Base-by-base conservation (phyloP, 345 rosid species). In the Populus tremula region DNA sequence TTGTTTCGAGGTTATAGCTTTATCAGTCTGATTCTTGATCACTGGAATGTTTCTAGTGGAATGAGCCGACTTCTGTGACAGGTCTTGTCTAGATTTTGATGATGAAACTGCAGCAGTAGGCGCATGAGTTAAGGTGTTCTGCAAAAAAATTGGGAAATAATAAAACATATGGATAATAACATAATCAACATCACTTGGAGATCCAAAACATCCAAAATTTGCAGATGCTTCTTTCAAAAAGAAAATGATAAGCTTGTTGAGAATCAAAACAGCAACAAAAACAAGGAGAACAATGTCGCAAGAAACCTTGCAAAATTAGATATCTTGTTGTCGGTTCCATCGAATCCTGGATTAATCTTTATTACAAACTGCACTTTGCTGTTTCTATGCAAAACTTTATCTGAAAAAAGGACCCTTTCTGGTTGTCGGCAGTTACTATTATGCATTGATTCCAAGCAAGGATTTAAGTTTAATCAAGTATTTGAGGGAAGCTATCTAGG, bases 21-120 rank as follows among this genome's bases (percentile, higher is more conserved):
- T 87, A 64, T 79, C 86, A 39, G 80, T 80, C 75, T 82, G 88
- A 74, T 72, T 88, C 81, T 84, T 83, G 41, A 73, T 67, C 53
- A 36, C 62, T 59, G 81, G 81, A 81, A n/a, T 75, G 49, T 81
- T 82, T 84, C 85, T 74, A 72, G 85, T 77, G 29, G 89, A 74
- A 70, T 49, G 74, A 43, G 87, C 71, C 78, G 90, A 49, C 77
- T 76, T 89, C 63, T 75, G 87, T 17, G 74, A 74, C 74, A 81
- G 65, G 29, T 11, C 41, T 80, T 86, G 85, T 82, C 79, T 87
- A 74, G 69, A 73, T 77, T 80, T 87, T 66, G 91, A 86, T 38
- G 89, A 68, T 63, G 93, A 77, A 83, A 83, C 90, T 77, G 93
- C 86, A 86, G 90, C 82, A 78, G 84, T 25, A 79, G 68, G 87